Evolutionary conservation across 2,329 filamentous ascomycete genomes (phyloP), one percentile per base, ranked within the genome.

Genomic region (Penicillium fuscoglaucum): DNA sequence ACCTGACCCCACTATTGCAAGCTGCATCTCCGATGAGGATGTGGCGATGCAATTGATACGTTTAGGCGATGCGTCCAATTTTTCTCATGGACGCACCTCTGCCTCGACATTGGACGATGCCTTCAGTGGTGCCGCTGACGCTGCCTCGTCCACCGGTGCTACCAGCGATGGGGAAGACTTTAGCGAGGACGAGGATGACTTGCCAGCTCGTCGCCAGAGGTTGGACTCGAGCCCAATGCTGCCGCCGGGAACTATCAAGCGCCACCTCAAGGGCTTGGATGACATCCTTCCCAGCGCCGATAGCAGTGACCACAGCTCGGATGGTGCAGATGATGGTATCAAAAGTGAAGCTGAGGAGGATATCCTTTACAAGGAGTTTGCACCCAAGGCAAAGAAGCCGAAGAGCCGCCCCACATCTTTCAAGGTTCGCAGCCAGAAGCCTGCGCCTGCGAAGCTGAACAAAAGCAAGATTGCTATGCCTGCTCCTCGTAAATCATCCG

Each of bases 31-130:
- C 15, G 95, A 99, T 73, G 95, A 99, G 76, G 95, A 99, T 76
- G 95, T 98, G 61, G 95, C 95, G 57, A 88, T 97, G 72, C 95
- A 98, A 78, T 82, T 99, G 70, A 98, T 99, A 88, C 90, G 93
- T 67, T 84, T 99, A 55, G 93, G 95, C 46, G 93, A 97, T 73
- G 91, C 93, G 67, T 95, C 92, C 57, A 96, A 96, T 73, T 89
- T 96, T 70, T 96, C 92, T 1, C 91, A 96, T 69, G 93, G 92
- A 55, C 90, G 93, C 66, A 96, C 91, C 3, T 97, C 93, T 9
- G 91, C 92, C 7, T 97, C 93, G 0, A 97, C 93, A 6, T 81
- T 95, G 57, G 93, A 98, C 70, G 93, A 98, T 75, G 93, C 91
- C 1, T 90, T 97, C 63, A 97, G 93, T 73, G 93, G 93, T 48